These are phyloP conservation scores for Priceomyces carsonii DNA, from an alignment of 805 yeast genomes.

Conservation along the genomic window DNA sequence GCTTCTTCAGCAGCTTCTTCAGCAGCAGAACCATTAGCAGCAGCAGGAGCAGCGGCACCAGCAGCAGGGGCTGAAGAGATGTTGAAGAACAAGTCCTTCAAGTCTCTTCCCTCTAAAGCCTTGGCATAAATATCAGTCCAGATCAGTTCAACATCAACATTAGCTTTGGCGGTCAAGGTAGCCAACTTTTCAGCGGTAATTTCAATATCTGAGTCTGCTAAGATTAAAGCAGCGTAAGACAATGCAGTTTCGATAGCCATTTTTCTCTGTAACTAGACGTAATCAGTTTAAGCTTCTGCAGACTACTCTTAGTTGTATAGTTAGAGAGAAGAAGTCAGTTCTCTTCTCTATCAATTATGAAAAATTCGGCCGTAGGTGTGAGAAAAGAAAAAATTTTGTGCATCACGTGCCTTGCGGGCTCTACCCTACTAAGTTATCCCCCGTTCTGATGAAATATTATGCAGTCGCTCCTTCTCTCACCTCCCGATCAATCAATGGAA, in stretches of 20 bases:
- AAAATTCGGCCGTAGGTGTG: too few species aligned
- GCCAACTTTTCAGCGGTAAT: constrained; percentile 46
- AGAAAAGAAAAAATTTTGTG: too few species aligned
- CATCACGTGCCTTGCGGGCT: too few species aligned
- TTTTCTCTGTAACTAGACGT: constrained; percentile 40
- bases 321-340: constrained; percentile 4
- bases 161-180: constrained; percentile 41
- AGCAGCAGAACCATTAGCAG: constrained; percentile 35
- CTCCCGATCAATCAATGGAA: too few species aligned
- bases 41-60: constrained; percentile 37
- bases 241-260: constrained; percentile 51
- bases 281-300: constrained; percentile 51
- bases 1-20: constrained; percentile 30
- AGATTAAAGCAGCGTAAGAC: constrained; percentile 52
- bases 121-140: constrained; percentile 50
- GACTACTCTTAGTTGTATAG: constrained; percentile 46
- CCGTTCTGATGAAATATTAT: too few species aligned
- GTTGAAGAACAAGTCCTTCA: constrained; percentile 52
- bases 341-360: too few species aligned
- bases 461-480: too few species aligned
- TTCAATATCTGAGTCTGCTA: constrained; percentile 50
- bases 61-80: constrained; percentile 47
- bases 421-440: too few species aligned
- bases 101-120: constrained; percentile 48
- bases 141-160: constrained; percentile 46